Evolutionary conservation across 2,329 filamentous ascomycete genomes (phyloP).

Genomic region (Hymenoscyphus albidus): DNA sequence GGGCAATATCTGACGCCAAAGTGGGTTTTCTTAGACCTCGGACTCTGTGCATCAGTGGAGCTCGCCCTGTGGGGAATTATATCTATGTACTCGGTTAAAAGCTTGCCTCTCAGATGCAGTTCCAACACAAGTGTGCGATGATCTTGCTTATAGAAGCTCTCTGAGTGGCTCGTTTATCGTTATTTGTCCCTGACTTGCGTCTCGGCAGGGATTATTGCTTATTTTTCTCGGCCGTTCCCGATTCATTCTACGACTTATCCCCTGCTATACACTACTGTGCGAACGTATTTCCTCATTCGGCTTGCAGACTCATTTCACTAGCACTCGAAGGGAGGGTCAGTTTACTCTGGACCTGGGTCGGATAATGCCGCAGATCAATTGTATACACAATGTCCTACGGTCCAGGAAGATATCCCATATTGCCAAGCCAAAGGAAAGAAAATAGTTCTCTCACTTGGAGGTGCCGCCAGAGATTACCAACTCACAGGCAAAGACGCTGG

Average conservation of each 20-base stretch:
- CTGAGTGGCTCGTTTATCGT: neutral
- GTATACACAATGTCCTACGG: conserved; percentile 34
- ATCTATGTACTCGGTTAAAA: neutral
- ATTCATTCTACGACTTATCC: neutral
- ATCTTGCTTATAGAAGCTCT: conserved; percentile 1
- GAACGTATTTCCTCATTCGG: neutral
- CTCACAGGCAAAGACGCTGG: conserved; percentile 38
- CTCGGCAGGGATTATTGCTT: neutral
- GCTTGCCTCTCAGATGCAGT: neutral
- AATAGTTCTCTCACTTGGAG: conserved; percentile 41
- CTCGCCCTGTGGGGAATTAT: neutral
- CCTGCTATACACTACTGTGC: neutral
- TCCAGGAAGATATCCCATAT: conserved; percentile 38
- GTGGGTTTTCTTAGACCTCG: neutral
- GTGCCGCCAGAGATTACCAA: conserved; percentile 34
- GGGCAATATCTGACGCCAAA: conserved; percentile 1
- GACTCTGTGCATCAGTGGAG: neutral
- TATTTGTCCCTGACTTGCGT: neutral
- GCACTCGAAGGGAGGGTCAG: conserved; percentile 17
- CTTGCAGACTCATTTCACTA: neutral
- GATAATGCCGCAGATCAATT: conserved; percentile 36
- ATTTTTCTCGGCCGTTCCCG: neutral
- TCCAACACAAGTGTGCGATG: neutral
- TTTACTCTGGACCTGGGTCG: conserved; percentile 27
- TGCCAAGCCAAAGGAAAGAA: conserved; percentile 41